phyloP scores from a whole-genome alignment of 139 green algal genomes.

The Trebouxia sp. region DNA sequence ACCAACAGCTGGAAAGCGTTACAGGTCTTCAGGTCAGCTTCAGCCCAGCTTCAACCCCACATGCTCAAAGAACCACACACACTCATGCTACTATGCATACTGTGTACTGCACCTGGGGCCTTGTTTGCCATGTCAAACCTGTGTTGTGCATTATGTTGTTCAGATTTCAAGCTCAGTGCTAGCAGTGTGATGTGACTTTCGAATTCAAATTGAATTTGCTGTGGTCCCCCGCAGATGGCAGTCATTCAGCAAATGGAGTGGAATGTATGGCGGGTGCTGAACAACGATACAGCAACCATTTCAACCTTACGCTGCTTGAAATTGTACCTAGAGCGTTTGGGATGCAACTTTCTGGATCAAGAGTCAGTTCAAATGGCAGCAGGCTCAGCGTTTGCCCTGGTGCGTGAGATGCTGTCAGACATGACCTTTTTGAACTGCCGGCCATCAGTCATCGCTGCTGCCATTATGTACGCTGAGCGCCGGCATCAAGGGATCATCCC shows the following conservation, averaged over 20 bases:
- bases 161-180: no score
- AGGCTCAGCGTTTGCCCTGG: constrained; percentile 35
- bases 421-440: constrained; percentile 84
- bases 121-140: no score
- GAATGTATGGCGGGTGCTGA: constrained; percentile 53
- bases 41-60: neutral
- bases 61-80: no score
- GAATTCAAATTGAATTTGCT: no score
- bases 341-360: constrained; percentile 34
- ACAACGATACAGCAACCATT: constrained; percentile 65
- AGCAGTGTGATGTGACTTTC: no score
- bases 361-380: constrained; percentile 5
- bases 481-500: constrained; percentile 75
- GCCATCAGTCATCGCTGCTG: constrained; percentile 78
- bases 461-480: constrained; percentile 79
- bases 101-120: no score
- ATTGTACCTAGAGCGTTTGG: constrained; percentile 75
- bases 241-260: constrained; percentile 73
- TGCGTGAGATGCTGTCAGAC: constrained; percentile 67
- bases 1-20: constrained; percentile 32
- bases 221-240: constrained; percentile 27
- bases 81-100: no score
- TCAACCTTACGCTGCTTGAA: constrained; percentile 71
- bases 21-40: constrained; percentile 30
- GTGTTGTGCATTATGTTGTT: no score